Evolutionary conservation across 1,284 basidiomycete species (phyloP).

Genomic region (Fomitopsis palustris): DNA sequence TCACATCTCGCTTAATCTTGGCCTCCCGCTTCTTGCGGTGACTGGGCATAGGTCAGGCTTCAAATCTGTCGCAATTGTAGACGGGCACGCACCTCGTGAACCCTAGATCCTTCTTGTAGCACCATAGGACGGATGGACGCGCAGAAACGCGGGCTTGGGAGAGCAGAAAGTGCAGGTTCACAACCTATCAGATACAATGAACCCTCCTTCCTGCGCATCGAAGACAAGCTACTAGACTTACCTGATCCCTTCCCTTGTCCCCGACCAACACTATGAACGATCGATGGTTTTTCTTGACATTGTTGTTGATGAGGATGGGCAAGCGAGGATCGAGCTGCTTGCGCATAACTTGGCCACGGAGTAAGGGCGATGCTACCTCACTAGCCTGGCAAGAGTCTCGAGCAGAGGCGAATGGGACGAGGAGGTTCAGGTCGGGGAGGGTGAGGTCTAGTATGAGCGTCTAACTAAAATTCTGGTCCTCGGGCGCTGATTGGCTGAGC

Average conservation of each 20-base stretch:
- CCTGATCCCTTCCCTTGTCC: conserved; percentile 92
- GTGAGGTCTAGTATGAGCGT: background rate
- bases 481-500: background rate
- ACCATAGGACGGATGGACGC: conserved; percentile 91
- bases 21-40: conserved; percentile 97
- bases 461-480: conserved; percentile 1
- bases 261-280: conserved; percentile 98
- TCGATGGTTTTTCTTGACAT: conserved; percentile 89
- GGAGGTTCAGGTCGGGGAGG: background rate
- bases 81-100: conserved; percentile 77
- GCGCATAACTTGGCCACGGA: conserved; percentile 44
- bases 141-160: conserved; percentile 89
- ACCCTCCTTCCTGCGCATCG: background rate
- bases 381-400: background rate
- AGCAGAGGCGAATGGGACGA: background rate
- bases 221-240: conserved; percentile 25
- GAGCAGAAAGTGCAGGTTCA: conserved; percentile 93
- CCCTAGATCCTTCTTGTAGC: conserved; percentile 95
- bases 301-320: conserved; percentile 89
- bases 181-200: conserved; percentile 53
- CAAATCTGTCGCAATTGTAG: background rate
- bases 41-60: conserved; percentile 35
- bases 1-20: conserved; percentile 93
- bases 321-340: conserved; percentile 92
- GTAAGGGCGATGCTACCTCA: background rate